Conservation (phyloP, 2,329 filamentous ascomycete genomes). For the Aspergillus sp. region DNA sequence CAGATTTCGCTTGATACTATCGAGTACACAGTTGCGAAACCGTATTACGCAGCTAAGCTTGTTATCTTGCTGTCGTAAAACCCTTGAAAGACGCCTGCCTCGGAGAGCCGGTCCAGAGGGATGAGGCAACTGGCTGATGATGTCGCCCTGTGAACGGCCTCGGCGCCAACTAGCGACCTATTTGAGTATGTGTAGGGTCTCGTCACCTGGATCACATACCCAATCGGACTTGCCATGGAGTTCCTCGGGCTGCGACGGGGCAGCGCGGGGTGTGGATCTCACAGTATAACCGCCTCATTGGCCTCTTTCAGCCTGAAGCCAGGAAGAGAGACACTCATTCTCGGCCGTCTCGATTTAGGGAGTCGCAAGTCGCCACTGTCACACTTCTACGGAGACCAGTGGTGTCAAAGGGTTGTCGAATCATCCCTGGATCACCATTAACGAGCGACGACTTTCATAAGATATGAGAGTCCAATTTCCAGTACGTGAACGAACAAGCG, state of each 20-base stretch:
- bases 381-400: background rate
- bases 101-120: background rate
- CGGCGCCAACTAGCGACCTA: background rate
- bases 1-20: background rate
- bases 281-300: conserved; percentile 9
- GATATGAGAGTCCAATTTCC: background rate
- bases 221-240: conserved; percentile 13
- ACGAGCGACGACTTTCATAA: background rate
- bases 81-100: background rate
- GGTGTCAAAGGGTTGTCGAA: background rate
- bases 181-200: conserved; percentile 5
- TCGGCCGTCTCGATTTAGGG: background rate
- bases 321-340: conserved; percentile 2
- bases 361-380: background rate
- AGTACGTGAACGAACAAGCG: background rate
- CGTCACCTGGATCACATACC: conserved; percentile 6
- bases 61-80: background rate
- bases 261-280: conserved; percentile 11
- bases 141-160: background rate
- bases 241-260: conserved; percentile 7
- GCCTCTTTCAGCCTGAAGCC: background rate
- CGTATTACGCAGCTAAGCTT: background rate
- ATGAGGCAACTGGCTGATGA: background rate
- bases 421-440: background rate
- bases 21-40: background rate